Base-by-base conservation (phyloP, 345 rosid species). In the Diplotaxis tenuifolia region DNA sequence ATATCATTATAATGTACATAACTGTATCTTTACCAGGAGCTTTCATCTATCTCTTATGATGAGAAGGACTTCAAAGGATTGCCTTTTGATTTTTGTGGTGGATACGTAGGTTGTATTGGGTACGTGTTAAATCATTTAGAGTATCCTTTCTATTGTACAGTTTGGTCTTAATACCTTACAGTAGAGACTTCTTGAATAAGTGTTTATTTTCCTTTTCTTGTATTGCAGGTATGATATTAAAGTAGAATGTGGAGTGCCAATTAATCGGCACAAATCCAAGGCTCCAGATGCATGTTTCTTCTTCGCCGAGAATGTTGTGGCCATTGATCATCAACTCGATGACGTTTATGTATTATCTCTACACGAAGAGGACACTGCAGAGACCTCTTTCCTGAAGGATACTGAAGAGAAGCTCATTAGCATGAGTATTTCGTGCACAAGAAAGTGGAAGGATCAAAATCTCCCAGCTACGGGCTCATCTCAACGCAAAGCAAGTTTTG, bases 281-380 rank as follows among this genome's bases (percentile, higher is more conserved):
- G 81, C 91, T 67, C 96, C 97, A n/a, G 99, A 95, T 78, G 96
- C 99, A 52, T 95, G 97, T 65, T 84, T 92, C 64, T 87, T 92
- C 92, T 92, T 92, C 71, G 92, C 86, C 1, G 96, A 95, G 74
- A 85, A 90, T 36, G 47, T 95, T 67, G 67, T 88, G 7, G 93
- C 81, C 76, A 80, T 92, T 19, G 99, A 92, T 81, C 99, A 92
- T 83, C 70, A 28, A 9, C 70, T 78, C 25, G 88, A 86, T 27
- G 97, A 95, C 64, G 83, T 90, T 63, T 92, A 92, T 75, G 9
- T 95, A 66, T 62, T 95, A 83, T 86, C 90, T 1, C 60, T 92
- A 64, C 79, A 84, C 40, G 92, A 89, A 73, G 82, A 38, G 57
- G 73, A 67, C 68, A 65, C 78, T 4, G 52, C 71, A 31, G 68